A percentile compares a stretch with the other conserved stretches of the same genome.
Evolutionary conservation across 768 basidiomycete genomes (phyloP).

Genomic region (Trametes cinnabarina): DNA sequence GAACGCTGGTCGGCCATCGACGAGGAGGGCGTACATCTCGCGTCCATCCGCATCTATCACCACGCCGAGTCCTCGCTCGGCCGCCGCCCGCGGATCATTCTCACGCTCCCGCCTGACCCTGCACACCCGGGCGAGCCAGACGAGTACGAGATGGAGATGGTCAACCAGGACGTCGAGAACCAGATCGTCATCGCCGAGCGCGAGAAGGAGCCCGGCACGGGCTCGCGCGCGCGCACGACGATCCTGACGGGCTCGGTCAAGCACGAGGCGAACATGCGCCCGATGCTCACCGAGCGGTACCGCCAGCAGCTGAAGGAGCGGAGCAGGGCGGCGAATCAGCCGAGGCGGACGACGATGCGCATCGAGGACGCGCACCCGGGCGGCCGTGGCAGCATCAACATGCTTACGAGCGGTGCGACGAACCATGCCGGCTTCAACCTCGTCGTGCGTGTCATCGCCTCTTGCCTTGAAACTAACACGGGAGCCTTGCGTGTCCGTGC

Average conservation of each 20-base stretch:
- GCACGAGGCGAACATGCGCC: slow-evolving; percentile 75
- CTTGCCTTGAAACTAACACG: not conserved
- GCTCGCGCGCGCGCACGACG: slow-evolving; percentile 64
- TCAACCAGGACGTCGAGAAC: slow-evolving; percentile 81
- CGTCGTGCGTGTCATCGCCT: slow-evolving; percentile 47
- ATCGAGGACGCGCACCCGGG: slow-evolving; percentile 73
- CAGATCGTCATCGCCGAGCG: slow-evolving; percentile 83
- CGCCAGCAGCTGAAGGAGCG: slow-evolving; percentile 71
- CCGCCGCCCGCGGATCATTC: slow-evolving; percentile 58
- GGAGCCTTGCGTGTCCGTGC: not conserved
- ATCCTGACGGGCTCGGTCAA: slow-evolving; percentile 78
- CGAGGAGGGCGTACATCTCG: slow-evolving; percentile 75
- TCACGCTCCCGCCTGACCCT: slow-evolving; percentile 60
- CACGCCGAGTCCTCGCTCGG: slow-evolving; percentile 41
- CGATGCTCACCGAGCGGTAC: slow-evolving; percentile 65
- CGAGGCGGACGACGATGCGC: slow-evolving; percentile 61
- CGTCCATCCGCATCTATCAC: slow-evolving; percentile 79
- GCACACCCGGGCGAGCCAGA: slow-evolving; percentile 46
- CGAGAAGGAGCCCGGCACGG: slow-evolving; percentile 56
- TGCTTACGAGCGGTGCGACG: slow-evolving; percentile 73
- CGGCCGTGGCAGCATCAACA: slow-evolving; percentile 71
- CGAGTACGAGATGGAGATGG: slow-evolving; percentile 86
- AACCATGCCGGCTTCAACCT: slow-evolving; percentile 64
- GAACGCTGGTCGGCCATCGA: slow-evolving; percentile 80
- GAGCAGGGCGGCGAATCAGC: slow-evolving; percentile 63